phyloP scores from a whole-genome alignment of 805 yeast genomes.

The Yarrowia divulgata region DNA sequence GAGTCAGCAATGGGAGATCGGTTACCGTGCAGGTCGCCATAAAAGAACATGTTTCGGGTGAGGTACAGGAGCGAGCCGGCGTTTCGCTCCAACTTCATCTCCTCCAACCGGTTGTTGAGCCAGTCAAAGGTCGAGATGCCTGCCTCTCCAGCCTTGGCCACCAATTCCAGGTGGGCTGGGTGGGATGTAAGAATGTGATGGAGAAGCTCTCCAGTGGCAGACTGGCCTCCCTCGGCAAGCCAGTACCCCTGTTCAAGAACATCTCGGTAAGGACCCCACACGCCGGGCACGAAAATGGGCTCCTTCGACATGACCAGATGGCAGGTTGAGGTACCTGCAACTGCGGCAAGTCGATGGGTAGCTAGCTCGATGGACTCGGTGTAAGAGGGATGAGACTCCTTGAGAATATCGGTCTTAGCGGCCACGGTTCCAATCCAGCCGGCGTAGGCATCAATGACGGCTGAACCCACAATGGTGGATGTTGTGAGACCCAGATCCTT shows the following conservation, averaged over 20 bases:
- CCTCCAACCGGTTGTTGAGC: conserved; percentile 76
- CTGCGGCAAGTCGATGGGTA: conserved; percentile 91
- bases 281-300: conserved; percentile 91
- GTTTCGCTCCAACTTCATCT: conserved; percentile 62
- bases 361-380: conserved; percentile 53
- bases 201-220: conserved; percentile 92
- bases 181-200: conserved; percentile 88
- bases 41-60: conserved; percentile 85
- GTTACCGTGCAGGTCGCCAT: conserved; percentile 97
- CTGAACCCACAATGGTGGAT: conserved; percentile 86
- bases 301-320: conserved; percentile 87
- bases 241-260: conserved; percentile 88
- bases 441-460: conserved; percentile 97
- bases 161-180: conserved; percentile 82
- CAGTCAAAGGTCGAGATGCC: conserved; percentile 80
- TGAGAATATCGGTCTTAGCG: conserved; percentile 69
- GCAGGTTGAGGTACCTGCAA: conserved; percentile 98
- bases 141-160: conserved; percentile 65
- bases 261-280: conserved; percentile 98
- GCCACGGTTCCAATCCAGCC: conserved; percentile 99
- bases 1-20: conserved; percentile 98
- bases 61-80: conserved; percentile 78
- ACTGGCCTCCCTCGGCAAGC: conserved; percentile 99
- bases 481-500: conserved; percentile 82
- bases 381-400: conserved; percentile 43